Evolutionary conservation across 1,284 basidiomycete species (phyloP).

Genomic region (Crepidotus sp.): DNA sequence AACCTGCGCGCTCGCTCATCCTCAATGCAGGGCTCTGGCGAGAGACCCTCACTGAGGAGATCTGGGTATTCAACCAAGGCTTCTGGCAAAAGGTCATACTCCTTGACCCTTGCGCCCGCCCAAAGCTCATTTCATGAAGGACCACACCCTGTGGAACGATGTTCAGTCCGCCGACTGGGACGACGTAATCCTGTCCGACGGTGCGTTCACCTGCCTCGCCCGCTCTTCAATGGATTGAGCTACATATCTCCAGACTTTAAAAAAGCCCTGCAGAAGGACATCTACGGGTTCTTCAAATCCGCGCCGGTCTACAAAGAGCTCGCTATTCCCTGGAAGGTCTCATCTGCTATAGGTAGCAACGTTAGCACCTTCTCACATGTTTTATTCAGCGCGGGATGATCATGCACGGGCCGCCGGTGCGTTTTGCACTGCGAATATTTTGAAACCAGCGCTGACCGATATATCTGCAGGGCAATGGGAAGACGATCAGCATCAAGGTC

Average conservation of each 20-base stretch:
- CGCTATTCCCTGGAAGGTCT: slow-evolving; percentile 75
- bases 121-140: no score
- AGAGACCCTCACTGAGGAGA: slow-evolving; percentile 52
- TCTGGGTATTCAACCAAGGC: slow-evolving; percentile 68
- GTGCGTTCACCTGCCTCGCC: background rate
- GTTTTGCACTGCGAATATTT: slow-evolving; percentile 8
- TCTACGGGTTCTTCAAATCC: slow-evolving; percentile 70
- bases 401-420: slow-evolving; percentile 62
- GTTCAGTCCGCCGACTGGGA: slow-evolving; percentile 69
- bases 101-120: no score
- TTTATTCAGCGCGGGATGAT: slow-evolving; percentile 55
- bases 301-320: slow-evolving; percentile 64
- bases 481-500: slow-evolving; percentile 73
- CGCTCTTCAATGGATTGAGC: background rate
- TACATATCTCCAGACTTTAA: slow-evolving; percentile 45
- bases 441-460: background rate
- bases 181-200: slow-evolving; percentile 64
- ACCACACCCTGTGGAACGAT: slow-evolving; percentile 52
- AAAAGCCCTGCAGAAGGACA: slow-evolving; percentile 55
- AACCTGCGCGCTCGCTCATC: slow-evolving; percentile 45
- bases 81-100: slow-evolving; percentile 63
- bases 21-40: slow-evolving; percentile 43
- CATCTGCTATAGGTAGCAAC: background rate
- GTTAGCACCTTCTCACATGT: background rate
- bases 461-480: slow-evolving; percentile 61